phyloP scores from a whole-genome alignment of 768 basidiomycete genomes.

The Lentinula edodes region DNA sequence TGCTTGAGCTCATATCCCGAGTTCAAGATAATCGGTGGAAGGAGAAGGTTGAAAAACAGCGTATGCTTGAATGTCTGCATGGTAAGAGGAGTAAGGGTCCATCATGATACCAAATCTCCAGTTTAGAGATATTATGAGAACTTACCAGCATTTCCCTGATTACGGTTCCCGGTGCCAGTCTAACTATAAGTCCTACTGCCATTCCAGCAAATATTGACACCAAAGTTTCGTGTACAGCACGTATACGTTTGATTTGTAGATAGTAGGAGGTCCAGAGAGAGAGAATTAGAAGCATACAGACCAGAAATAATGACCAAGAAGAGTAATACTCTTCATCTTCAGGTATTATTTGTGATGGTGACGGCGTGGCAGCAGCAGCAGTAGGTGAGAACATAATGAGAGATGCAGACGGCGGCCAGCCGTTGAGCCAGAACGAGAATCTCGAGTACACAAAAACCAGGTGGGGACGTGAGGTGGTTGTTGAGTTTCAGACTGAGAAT shows the following conservation, averaged over 20 bases:
- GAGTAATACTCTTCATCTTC: slow-evolving; percentile 90
- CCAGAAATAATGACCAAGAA: slow-evolving; percentile 91
- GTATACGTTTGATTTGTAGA: slow-evolving; percentile 93
- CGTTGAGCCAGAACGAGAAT: background rate
- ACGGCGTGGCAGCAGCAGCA: slow-evolving; percentile 22
- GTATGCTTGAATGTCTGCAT: slow-evolving; percentile 91
- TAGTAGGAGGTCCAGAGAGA: slow-evolving; percentile 98
- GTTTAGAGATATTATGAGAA: background rate
- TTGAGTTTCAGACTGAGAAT: background rate
- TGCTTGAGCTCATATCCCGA: slow-evolving; percentile 98
- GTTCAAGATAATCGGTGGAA: slow-evolving; percentile 97
- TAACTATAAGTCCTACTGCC: slow-evolving; percentile 87
- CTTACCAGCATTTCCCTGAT: slow-evolving; percentile 97
- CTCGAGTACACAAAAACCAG: background rate
- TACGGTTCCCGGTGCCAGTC: slow-evolving; percentile 88
- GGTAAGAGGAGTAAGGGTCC: background rate
- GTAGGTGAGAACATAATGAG: slow-evolving; percentile 32
- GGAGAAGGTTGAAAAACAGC: slow-evolving; percentile 94
- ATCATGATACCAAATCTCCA: background rate
- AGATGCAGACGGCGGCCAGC: background rate
- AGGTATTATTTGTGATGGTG: slow-evolving; percentile 28
- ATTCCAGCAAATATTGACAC: slow-evolving; percentile 95
- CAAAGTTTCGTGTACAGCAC: slow-evolving; percentile 92
- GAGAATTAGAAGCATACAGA: slow-evolving; percentile 86
- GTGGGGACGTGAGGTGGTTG: background rate